Conservation (phyloP, 1,284 basidiomycete genomes). For the Dichomitus squalens region DNA sequence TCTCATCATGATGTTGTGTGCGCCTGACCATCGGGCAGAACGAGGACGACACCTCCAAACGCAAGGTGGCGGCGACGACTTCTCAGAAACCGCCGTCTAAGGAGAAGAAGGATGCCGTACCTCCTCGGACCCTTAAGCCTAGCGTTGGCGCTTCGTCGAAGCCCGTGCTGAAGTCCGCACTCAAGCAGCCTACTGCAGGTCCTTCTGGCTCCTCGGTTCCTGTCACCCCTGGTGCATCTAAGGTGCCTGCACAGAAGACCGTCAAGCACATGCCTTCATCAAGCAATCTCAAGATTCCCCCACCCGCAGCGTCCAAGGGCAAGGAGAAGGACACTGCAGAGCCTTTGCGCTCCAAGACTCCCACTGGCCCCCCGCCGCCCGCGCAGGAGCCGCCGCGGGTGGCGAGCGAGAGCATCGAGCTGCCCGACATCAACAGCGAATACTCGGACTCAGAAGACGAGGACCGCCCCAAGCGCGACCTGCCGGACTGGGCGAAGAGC, state of each 20-base stretch:
- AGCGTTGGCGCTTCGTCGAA: constrained; percentile 27
- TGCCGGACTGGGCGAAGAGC: constrained; percentile 88
- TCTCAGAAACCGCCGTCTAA: constrained; percentile 55
- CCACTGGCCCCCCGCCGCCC: constrained; percentile 35
- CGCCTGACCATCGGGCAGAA: constrained; percentile 27
- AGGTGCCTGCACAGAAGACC: constrained; percentile 23
- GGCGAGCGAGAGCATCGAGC: constrained; percentile 81
- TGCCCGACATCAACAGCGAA: constrained; percentile 93
- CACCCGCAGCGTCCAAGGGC: constrained; percentile 37
- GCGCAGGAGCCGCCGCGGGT: constrained; percentile 48
- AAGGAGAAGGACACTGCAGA: constrained; percentile 47
- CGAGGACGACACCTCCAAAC: constrained; percentile 72
- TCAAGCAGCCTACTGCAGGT: constrained; percentile 32
- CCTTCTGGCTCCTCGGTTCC: constrained; percentile 14
- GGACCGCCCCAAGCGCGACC: constrained; percentile 69
- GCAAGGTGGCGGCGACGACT: constrained; percentile 43
- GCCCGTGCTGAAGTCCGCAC: constrained; percentile 32
- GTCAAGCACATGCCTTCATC: constrained; percentile 23
- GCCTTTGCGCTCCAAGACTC: constrained; percentile 54
- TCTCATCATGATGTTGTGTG: not conserved
- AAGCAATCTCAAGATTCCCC: constrained; percentile 23
- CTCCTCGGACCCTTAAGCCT: constrained; percentile 40
- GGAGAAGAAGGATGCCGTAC: constrained; percentile 40
- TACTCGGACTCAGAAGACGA: constrained; percentile 96
- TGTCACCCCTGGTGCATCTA: constrained; percentile 14